Evolutionary conservation across 257 asterid species (phyloP).

Genomic region (Craterostigma plantagineum): DNA sequence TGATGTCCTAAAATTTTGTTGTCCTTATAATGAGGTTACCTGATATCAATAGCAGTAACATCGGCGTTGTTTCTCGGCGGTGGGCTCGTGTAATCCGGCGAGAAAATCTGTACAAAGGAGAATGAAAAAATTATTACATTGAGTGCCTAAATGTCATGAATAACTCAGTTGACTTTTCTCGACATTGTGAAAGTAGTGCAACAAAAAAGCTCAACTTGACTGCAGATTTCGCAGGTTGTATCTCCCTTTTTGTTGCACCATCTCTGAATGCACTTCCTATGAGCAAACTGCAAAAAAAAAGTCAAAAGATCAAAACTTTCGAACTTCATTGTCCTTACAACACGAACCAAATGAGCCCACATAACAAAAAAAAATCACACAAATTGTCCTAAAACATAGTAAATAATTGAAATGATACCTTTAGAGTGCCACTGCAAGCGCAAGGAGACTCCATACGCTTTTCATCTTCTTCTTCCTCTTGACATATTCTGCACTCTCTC

Average conservation of each 20-base stretch:
- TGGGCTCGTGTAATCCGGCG: slow-evolving; percentile 43
- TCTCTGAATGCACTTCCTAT: slow-evolving; percentile 66
- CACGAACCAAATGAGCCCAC: not conserved
- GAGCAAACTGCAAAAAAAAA: slow-evolving; percentile 36
- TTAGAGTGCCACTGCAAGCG: slow-evolving; percentile 76
- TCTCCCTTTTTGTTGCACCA: slow-evolving; percentile 83
- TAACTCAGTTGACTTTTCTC: too few relatives aligned
- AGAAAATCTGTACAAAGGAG: slow-evolving; percentile 22
- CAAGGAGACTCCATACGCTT: slow-evolving; percentile 43
- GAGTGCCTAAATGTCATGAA: not conserved
- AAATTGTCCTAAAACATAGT: too few relatives aligned
- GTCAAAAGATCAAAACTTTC: slow-evolving; percentile 1
- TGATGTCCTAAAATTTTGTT: too few relatives aligned
- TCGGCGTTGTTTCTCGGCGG: slow-evolving; percentile 36
- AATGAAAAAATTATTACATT: not conserved
- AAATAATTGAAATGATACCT: too few relatives aligned
- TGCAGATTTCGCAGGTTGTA: slow-evolving; percentile 69
- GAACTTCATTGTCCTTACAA: not conserved
- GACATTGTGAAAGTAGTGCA: too few relatives aligned
- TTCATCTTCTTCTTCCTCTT: slow-evolving; percentile 29
- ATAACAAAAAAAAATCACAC: not conserved
- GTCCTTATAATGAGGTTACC: too few relatives aligned
- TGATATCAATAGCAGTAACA: slow-evolving; percentile 46
- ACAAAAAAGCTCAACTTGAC: slow-evolving; percentile 20
- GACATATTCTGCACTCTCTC: slow-evolving; percentile 34